phyloP scores from a whole-genome alignment of 352 stramenopile genomes.

The Phytopythium oedochilum region DNA sequence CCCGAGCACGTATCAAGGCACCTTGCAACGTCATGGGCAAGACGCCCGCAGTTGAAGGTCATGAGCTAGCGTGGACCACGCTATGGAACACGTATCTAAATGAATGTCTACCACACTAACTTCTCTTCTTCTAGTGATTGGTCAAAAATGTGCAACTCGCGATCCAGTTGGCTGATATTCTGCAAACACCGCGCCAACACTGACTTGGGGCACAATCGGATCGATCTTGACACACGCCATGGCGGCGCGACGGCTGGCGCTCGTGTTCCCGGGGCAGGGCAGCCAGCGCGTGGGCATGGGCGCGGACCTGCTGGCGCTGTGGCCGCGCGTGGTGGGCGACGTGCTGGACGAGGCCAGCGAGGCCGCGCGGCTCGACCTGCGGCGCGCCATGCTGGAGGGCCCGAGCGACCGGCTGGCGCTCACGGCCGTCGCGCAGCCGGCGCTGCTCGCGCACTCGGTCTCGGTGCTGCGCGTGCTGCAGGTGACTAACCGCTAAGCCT shows the following conservation, averaged over 20 bases:
- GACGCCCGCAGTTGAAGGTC: too few species aligned
- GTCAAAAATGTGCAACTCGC: too few species aligned
- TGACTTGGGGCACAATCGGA: too few species aligned
- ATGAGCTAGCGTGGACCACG: too few species aligned
- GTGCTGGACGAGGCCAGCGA: slow-evolving; percentile 80
- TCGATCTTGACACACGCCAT: too few species aligned
- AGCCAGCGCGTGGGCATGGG: slow-evolving; percentile 79
- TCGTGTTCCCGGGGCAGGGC: slow-evolving; percentile 85
- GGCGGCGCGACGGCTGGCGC: slow-evolving; percentile 22
- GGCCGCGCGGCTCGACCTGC: slow-evolving; percentile 52
- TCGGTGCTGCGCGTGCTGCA: slow-evolving; percentile 64
- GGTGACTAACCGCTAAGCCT: background rate
- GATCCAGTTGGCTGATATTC: too few species aligned
- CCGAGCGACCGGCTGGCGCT: slow-evolving; percentile 55
- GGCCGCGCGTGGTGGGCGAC: slow-evolving; percentile 44
- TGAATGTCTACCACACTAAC: too few species aligned
- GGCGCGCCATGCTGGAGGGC: slow-evolving; percentile 52
- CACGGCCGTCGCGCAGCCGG: slow-evolving; percentile 74
- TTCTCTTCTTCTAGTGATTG: too few species aligned
- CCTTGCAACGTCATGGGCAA: too few species aligned
- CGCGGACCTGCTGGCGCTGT: slow-evolving; percentile 68
- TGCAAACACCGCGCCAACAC: too few species aligned
- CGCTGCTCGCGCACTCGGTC: slow-evolving; percentile 75
- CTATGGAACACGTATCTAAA: too few species aligned
- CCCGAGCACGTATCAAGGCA: too few species aligned